Conservation (phyloP, 495 filamentous ascomycete genomes). For the Talaromyces ruber region DNA sequence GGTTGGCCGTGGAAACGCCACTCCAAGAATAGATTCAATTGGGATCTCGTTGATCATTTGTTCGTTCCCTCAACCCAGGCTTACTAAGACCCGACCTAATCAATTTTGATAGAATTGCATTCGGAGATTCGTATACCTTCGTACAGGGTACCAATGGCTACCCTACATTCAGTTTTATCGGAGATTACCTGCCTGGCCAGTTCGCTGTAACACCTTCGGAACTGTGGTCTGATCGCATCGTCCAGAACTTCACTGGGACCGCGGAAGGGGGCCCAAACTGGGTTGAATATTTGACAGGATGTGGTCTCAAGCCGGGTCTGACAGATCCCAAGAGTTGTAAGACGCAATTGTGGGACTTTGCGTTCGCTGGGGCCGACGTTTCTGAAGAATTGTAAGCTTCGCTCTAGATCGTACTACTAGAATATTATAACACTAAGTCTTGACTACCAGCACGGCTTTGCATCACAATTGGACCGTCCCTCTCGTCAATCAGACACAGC, state of each 20-base stretch:
- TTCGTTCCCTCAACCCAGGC: background rate
- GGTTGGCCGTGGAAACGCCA: background rate
- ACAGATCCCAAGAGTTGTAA: background rate
- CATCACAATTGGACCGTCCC: conserved; percentile 41
- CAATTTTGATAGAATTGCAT: background rate
- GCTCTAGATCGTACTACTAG: too few relatives aligned
- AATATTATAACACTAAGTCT: too few relatives aligned
- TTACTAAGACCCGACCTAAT: background rate
- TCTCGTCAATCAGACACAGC: conserved; percentile 27
- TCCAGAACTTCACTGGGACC: background rate
- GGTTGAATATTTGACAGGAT: background rate
- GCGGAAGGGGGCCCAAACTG: background rate
- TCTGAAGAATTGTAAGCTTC: background rate
- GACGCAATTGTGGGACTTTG: background rate
- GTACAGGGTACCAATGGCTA: background rate
- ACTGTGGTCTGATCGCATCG: background rate
- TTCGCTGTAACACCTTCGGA: background rate
- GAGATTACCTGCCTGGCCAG: background rate
- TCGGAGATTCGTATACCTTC: background rate
- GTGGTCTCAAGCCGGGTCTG: background rate
- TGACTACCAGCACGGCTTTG: conserved; percentile 18
- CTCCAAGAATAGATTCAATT: background rate
- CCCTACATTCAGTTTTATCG: background rate
- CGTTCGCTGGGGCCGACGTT: background rate
- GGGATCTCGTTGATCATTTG: background rate